Percentiles rank a stretch among this genome's conserved stretches.
Conservation (phyloP, 305 asterid genomes). For the Fraxinus xanthoxyloides region DNA sequence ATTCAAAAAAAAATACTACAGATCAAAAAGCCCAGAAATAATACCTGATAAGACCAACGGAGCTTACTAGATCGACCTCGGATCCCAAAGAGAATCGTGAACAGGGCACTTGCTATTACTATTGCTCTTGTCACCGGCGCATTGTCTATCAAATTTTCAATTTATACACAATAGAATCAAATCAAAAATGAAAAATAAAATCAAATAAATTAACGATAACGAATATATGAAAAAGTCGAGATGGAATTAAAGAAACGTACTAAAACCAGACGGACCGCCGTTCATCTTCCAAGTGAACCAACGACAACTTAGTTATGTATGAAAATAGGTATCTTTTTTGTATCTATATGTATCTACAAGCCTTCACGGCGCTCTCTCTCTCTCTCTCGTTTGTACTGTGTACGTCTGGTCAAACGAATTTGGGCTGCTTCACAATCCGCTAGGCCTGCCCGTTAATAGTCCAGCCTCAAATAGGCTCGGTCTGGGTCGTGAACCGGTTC, state of each 20-base stretch:
- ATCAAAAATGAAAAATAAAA: background rate
- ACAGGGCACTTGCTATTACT: conserved; percentile 75
- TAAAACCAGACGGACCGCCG: conserved; percentile 99
- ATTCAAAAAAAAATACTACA: background rate
- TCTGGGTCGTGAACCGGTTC: background rate
- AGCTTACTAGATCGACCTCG: conserved; percentile 71
- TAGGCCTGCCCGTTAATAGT: background rate
- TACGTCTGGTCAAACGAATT: background rate
- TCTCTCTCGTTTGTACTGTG: background rate
- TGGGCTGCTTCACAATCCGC: background rate
- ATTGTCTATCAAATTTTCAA: conserved; percentile 49
- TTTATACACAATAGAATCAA: background rate
- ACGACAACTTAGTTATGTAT: conserved; percentile 26
- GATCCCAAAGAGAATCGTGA: conserved; percentile 92
- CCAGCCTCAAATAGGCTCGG: background rate
- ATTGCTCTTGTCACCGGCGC: conserved; percentile 83
- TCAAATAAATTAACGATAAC: background rate
- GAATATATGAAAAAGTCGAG: background rate
- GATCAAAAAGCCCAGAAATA: background rate
- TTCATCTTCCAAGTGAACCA: conserved; percentile 74
- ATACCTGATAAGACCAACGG: conserved; percentile 84
- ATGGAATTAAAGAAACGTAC: conserved; percentile 40
- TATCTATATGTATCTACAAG: conserved; percentile 15
- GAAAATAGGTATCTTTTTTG: conserved; percentile 1
- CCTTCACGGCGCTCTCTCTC: background rate